phyloP scores from a whole-genome alignment of 2,329 filamentous ascomycete genomes.

The Byssoonygena ceratinophila region DNA sequence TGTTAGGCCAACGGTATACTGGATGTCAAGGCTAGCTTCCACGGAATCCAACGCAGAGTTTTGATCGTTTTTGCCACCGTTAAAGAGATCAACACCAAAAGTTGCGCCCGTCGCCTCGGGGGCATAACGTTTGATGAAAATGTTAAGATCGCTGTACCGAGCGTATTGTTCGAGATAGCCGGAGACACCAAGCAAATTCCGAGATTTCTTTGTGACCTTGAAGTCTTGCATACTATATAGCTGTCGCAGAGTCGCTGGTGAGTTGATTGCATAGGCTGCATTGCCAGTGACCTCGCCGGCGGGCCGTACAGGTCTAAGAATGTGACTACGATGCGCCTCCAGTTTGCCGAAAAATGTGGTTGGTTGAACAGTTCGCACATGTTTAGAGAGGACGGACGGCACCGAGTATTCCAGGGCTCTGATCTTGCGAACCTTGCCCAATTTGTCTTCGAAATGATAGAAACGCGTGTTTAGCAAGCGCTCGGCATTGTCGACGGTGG shows the following conservation, averaged over 20 bases:
- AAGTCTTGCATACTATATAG: conserved; percentile 42
- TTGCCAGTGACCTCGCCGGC: neutral
- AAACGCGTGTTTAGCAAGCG: conserved; percentile 13
- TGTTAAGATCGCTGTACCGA: conserved; percentile 45
- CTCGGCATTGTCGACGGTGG: conserved; percentile 12
- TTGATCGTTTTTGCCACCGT: conserved; percentile 45
- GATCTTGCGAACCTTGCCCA: conserved; percentile 30
- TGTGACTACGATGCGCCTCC: conserved; percentile 8
- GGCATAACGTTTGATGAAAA: conserved; percentile 47
- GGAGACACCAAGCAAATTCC: conserved; percentile 37
- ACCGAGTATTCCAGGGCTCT: conserved; percentile 53
- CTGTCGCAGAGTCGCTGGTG: conserved; percentile 40
- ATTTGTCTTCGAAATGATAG: conserved; percentile 11
- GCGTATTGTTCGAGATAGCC: conserved; percentile 45
- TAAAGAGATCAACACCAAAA: conserved; percentile 50
- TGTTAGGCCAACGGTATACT: conserved; percentile 49
- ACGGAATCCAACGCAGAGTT: conserved; percentile 32
- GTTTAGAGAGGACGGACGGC: conserved; percentile 43
- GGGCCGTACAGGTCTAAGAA: conserved; percentile 26
- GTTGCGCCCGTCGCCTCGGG: conserved; percentile 42
- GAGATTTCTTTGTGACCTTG: conserved; percentile 26
- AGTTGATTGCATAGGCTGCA: conserved; percentile 25
- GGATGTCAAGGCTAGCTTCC: conserved; percentile 56
- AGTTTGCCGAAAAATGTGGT: conserved; percentile 49
- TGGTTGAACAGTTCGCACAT: conserved; percentile 55